These are phyloP conservation scores for Sclerotinia trifoliorum DNA, from an alignment of 2,329 filamentous ascomycete genomes.

Conservation along the genomic window DNA sequence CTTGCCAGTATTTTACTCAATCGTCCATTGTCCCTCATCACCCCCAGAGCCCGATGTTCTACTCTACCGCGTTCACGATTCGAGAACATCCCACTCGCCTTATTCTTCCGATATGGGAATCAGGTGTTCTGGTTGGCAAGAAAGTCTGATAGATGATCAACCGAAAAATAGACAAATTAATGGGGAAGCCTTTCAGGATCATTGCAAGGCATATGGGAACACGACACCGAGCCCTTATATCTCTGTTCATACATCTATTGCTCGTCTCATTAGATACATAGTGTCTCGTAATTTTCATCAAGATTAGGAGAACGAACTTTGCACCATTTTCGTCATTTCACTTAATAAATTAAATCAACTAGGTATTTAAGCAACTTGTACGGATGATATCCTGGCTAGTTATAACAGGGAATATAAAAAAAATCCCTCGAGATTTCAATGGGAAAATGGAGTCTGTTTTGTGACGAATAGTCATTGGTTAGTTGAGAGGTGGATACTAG, in stretches of 20 bases:
- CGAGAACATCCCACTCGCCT: too few species aligned
- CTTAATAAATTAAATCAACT: not conserved
- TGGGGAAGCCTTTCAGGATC: not conserved
- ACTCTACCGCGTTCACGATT: not conserved
- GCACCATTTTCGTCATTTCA: not conserved
- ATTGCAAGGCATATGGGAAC: not conserved
- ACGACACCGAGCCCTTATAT: not conserved
- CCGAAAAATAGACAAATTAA: not conserved
- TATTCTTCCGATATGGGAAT: not conserved
- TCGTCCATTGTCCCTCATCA: not conserved
- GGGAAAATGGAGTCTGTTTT: not conserved
- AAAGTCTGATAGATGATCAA: not conserved
- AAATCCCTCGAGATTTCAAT: not conserved
- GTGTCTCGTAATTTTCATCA: not conserved
- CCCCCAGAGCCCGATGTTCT: not conserved
- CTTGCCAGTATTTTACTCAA: not conserved
- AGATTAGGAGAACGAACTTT: too few species aligned
- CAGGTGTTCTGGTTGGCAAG: not conserved
- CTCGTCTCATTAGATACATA: not conserved
- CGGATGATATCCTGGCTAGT: not conserved
- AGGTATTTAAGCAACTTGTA: not conserved
- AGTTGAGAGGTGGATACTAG: not conserved
- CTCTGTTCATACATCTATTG: not conserved
- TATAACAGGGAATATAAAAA: not conserved
- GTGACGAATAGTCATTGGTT: conserved; percentile 14